phyloP scores from a whole-genome alignment of 2,329 filamentous ascomycete species.

The Colletotrichum simmondsii region DNA sequence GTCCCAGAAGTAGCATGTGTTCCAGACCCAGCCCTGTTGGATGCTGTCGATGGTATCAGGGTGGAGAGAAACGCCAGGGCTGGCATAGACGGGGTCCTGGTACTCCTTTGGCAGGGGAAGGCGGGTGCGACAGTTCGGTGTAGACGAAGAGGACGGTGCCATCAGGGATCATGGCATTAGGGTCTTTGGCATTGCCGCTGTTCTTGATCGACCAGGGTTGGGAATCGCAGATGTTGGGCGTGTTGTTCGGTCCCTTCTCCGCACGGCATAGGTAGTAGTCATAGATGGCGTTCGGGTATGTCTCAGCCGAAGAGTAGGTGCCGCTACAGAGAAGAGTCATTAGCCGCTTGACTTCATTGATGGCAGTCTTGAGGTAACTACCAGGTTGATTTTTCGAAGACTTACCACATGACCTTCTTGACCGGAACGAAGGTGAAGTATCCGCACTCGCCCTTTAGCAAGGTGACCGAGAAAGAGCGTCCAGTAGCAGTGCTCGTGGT shows the following conservation, averaged over 20 bases:
- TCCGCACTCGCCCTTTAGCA: constrained; percentile 22
- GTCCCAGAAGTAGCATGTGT: constrained; percentile 21
- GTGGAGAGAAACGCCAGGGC: too few species aligned
- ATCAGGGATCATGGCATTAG: neutral
- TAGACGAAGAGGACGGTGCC: neutral
- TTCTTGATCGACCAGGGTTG: constrained; percentile 11
- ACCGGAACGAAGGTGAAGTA: constrained; percentile 38
- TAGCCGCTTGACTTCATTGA: too few species aligned
- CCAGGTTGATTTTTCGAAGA: too few species aligned
- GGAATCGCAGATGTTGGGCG: constrained; percentile 9
- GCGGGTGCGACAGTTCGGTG: constrained; percentile 37
- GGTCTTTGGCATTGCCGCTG: neutral
- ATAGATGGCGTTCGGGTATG: too few species aligned
- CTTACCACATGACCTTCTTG: constrained; percentile 30
- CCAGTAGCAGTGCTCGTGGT: too few species aligned
- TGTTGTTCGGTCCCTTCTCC: neutral
- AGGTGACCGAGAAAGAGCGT: too few species aligned
- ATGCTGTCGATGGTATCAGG: neutral
- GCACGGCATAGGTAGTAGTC: too few species aligned
- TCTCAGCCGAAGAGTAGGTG: too few species aligned
- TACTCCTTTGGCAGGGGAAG: constrained; percentile 28
- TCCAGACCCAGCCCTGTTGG: constrained; percentile 34
- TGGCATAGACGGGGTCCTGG: constrained; percentile 31
- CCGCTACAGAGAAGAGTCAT: too few species aligned
- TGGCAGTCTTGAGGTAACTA: too few species aligned